phyloP scores from a whole-genome alignment of 1,139 yeast species.

The Insectozyma bohioensis region DNA sequence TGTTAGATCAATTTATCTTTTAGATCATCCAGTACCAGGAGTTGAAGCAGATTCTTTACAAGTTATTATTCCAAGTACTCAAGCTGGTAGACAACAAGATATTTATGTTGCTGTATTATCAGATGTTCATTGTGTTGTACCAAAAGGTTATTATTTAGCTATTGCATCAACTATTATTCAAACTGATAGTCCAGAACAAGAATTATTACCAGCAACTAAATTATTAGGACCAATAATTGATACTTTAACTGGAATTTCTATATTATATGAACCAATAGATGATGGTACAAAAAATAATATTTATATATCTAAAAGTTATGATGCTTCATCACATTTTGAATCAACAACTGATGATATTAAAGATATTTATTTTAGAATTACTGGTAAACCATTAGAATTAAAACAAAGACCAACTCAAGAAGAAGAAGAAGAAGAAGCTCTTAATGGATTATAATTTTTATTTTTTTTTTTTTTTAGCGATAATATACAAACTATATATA shows the following conservation, averaged over 20 bases:
- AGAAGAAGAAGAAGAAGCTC: constrained; percentile 49
- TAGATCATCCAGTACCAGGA: constrained; percentile 86
- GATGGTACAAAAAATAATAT: constrained; percentile 83
- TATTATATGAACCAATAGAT: constrained; percentile 79
- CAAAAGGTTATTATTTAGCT: constrained; percentile 88
- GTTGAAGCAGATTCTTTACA: constrained; percentile 91
- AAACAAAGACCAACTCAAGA: constrained; percentile 69
- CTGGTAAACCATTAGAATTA: constrained; percentile 87
- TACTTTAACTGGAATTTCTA: constrained; percentile 95
- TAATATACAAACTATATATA: neutral
- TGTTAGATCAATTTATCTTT: constrained; percentile 90
- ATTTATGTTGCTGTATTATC: constrained; percentile 92
- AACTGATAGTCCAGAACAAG: constrained; percentile 90
- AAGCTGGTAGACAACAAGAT: constrained; percentile 89
- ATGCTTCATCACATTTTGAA: constrained; percentile 94
- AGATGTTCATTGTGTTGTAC: constrained; percentile 85
- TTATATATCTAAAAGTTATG: constrained; percentile 85
- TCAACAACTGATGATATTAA: constrained; percentile 95
- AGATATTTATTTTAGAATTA: constrained; percentile 87
- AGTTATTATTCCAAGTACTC: constrained; percentile 94
- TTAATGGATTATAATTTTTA: constrained; percentile 22
- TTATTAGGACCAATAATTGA: constrained; percentile 77
- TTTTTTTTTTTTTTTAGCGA: neutral
- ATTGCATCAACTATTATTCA: constrained; percentile 94
- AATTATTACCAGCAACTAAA: constrained; percentile 92